phyloP scores from a whole-genome alignment of 2,329 filamentous ascomycete species.

The Xylaria arbuscula region DNA sequence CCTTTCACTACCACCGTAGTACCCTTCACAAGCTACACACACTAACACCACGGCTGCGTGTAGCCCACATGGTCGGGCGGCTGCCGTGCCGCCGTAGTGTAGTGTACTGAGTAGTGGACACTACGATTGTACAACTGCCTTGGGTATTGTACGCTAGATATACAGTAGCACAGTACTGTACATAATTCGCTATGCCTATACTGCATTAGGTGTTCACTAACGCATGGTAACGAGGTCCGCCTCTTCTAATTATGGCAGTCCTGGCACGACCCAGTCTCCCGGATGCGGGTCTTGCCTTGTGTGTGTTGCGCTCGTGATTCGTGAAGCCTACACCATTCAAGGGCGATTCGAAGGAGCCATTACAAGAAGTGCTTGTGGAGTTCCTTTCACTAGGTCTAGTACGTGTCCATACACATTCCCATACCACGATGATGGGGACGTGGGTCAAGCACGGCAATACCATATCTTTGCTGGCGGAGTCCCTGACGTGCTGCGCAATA shows the following conservation, averaged over 20 bases:
- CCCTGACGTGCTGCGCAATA: not conserved
- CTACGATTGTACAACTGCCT: not conserved
- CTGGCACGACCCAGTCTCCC: conserved; percentile 43
- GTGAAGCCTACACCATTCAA: conserved; percentile 19
- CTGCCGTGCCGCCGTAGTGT: conserved; percentile 26
- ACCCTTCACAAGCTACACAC: not conserved
- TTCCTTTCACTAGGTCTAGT: not conserved
- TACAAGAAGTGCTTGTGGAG: conserved; percentile 29
- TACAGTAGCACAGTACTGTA: conserved; percentile 6
- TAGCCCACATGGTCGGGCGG: conserved; percentile 39
- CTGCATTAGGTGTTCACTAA: conserved; percentile 15
- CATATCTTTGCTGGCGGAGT: conserved; percentile 10
- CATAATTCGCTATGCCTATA: conserved; percentile 29
- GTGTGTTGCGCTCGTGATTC: conserved; percentile 29
- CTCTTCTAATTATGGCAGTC: conserved; percentile 44
- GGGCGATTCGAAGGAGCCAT: conserved; percentile 2
- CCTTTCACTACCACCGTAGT: conserved; percentile 8
- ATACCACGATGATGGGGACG: conserved; percentile 18
- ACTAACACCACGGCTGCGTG: conserved; percentile 18
- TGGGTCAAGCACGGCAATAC: conserved; percentile 8
- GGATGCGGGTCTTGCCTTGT: conserved; percentile 40
- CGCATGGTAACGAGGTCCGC: conserved; percentile 25
- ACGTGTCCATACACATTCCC: not conserved
- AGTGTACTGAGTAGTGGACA: not conserved
- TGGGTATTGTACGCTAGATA: not conserved